Evolutionary conservation across 2,329 filamentous ascomycete genomes (phyloP).

Genomic region (Colletotrichum sojae): DNA sequence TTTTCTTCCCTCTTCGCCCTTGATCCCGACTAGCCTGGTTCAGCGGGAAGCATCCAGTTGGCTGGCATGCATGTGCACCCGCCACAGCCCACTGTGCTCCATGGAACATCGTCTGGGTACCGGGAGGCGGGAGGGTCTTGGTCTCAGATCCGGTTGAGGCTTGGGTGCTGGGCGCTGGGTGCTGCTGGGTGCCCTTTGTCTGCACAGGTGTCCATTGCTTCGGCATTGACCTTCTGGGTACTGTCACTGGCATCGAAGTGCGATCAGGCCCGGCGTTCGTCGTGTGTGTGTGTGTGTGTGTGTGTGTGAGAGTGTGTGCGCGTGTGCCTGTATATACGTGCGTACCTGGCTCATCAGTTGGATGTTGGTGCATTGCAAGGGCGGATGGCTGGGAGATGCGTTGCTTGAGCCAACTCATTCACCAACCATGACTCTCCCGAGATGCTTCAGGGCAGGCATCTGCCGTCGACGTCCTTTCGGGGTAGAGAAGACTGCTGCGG

Average conservation of each 20-base stretch:
- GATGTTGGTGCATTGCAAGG: conserved; percentile 1
- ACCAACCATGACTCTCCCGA: neutral
- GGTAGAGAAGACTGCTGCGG: neutral
- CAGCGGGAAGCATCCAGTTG: conserved; percentile 31
- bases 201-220: neutral
- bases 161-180: neutral
- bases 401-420: conserved; percentile 1
- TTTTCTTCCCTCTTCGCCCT: conserved; percentile 13
- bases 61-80: conserved; percentile 9
- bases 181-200: conserved; percentile 4
- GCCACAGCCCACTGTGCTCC: neutral
- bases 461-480: neutral
- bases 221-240: conserved; percentile 11
- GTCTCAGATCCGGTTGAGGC: neutral
- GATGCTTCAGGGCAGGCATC: neutral
- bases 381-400: conserved; percentile 10
- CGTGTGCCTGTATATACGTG: neutral
- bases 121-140: neutral
- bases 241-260: conserved; percentile 17
- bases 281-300: conserved; percentile 5
- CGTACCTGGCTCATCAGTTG: conserved; percentile 1
- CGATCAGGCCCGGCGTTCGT: conserved; percentile 39
- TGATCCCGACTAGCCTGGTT: conserved; percentile 32
- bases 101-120: neutral
- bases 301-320: neutral